Base-by-base conservation (phyloP, 306 rosid genomes). In the Prunus mongolica region DNA sequence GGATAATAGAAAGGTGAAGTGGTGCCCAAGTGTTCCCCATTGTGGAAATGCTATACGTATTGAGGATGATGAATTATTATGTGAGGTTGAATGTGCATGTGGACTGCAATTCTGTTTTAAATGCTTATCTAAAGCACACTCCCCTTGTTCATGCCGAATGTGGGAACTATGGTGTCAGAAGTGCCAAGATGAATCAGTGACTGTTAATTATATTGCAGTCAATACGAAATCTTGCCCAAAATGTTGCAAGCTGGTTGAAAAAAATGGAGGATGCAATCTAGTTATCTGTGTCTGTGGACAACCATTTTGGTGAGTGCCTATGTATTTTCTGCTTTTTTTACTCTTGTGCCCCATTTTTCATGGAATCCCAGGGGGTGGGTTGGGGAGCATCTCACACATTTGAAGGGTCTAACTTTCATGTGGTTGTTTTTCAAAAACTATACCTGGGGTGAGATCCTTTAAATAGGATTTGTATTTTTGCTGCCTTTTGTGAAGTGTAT, bases 11-110 rank as follows among this genome's bases (percentile, higher is more conserved):
- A 74, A 54, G 76, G 85, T 84, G 49, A 81, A 81, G 55, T 81
- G 85, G 88, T 84, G 88, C 55, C 88, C 85, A 2, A 84, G 85
- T 61, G 72, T 71, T 74, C 88, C 88, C 51, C 85, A 84, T 60
- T 84, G 88, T 25, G 85, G 88, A 19, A 78, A 84, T 32, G 88
- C 88, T 18, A 57, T 81, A 65, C 81, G 81, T 7, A 22, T 74
- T 34, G 77, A 77, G 61, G 83, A 81, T 12, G 71, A 51, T 44
- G 81, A 78, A 22, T 44, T 84, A 9, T 64, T 81, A 9, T 64
- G 65, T 34, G 88, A 84, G 85, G 83, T 84, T 57, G 83, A 84
- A 66, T 84, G 85, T 71, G 32, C 88, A 15, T 84, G 88, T 65
- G 79, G 81, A 20, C 22, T 74, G 9, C 78, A 74, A 25, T 84